Evolutionary conservation across 2,329 filamentous ascomycete genomes (phyloP), one percentile per base, ranked within the genome.

Genomic region (Fusarium phyllophilum): DNA sequence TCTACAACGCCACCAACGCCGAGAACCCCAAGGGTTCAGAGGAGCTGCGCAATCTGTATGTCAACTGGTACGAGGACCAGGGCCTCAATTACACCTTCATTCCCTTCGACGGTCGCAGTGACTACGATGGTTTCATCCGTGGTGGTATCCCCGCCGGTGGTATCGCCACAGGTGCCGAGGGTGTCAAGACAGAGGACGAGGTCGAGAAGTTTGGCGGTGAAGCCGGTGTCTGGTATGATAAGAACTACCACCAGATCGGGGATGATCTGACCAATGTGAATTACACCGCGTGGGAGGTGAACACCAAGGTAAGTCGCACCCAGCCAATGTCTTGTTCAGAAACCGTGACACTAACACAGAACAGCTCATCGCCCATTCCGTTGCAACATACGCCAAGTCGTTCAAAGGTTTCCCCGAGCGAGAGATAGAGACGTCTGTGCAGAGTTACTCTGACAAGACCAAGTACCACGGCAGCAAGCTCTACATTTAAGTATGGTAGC

Each of bases 51-150:
- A 84, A 91, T 68, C 83, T 94, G 41, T 94, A 94, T 80, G 84
- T 91, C 26, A 85, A 90, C 55, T 94, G 89, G 86, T 95, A 92
- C 83, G 82, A 86, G 68, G 82, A 84, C 5, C 85, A 91, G 29
- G 90, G 86, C 3, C 85, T 91, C 64, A 90, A 91, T 81, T 91
- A 91, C 79, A 92, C 90, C 1, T 89, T 92, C 66, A 93, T 93
- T 34, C 88, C 90, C 5, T 96, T 96, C 74, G 92, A 94, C 76
- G 93, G 93, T 12, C 90, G 93, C 66, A 94, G 91, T 72, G 94
- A 96, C 82, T 96, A 96, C 77, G 92, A 91, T 57, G 91, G 90
- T 3, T 95, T 96, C 84, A 92, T 95, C 77, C 86, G 89, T 41
- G 87, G 89, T 63, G 91, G 91, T 7, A 94, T 95, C 46, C 92